phyloP scores from a whole-genome alignment of 495 filamentous ascomycete species.

The Talaromyces trachyspermus region DNA sequence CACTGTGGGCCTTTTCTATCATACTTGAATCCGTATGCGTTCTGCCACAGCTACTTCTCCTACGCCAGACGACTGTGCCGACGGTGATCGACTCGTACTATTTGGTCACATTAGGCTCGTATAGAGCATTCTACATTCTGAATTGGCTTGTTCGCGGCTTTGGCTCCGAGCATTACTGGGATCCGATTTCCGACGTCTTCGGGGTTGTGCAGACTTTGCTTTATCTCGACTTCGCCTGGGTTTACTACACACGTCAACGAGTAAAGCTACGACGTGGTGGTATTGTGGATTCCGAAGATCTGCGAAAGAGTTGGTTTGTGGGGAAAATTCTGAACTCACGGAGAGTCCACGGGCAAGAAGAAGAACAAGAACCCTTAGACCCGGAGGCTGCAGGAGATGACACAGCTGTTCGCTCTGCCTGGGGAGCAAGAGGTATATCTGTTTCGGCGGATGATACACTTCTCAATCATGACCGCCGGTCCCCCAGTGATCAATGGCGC shows the following conservation, averaged over 20 bases:
- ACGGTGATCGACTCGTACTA: constrained; percentile 97
- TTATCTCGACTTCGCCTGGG: constrained; percentile 94
- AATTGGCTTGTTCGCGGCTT: constrained; percentile 78
- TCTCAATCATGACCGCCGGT: constrained; percentile 28
- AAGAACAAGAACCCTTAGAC: constrained; percentile 34
- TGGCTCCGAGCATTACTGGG: constrained; percentile 50
- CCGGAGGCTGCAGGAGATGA: constrained; percentile 27
- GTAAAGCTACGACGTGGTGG: constrained; percentile 90
- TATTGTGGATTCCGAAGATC: constrained; percentile 88
- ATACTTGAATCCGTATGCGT: constrained; percentile 87
- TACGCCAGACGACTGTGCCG: constrained; percentile 89
- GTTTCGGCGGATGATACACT: constrained; percentile 74
- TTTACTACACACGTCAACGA: constrained; percentile 87
- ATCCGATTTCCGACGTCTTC: constrained; percentile 71
- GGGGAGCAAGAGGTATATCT: constrained; percentile 72
- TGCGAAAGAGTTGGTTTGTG: constrained; percentile 70
- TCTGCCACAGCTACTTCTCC: constrained; percentile 82
- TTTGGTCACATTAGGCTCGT: constrained; percentile 78
- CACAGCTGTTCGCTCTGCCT: constrained; percentile 43
- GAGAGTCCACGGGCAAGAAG: constrained; percentile 18
- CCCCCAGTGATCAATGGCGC: too few relatives aligned
- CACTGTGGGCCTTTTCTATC: constrained; percentile 77
- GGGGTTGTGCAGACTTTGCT: constrained; percentile 85
- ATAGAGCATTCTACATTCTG: constrained; percentile 82
- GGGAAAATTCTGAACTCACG: constrained; percentile 39